A percentile compares a stretch with the other conserved stretches of the same genome.
Conservation (phyloP, 371 early-diverging fungal species). For the Mortierella polycephala region DNA sequence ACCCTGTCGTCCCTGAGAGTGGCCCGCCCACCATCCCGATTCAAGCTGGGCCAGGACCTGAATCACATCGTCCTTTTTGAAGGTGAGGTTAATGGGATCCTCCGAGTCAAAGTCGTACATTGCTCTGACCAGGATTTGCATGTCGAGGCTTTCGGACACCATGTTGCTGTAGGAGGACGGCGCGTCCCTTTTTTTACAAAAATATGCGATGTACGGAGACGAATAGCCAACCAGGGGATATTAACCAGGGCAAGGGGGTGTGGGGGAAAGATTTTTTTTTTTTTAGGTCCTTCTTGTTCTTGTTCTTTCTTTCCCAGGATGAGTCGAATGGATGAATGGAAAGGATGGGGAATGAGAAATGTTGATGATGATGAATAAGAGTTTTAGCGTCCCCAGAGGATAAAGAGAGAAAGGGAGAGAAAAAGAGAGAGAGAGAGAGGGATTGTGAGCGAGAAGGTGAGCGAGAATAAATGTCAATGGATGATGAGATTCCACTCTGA, state of each 20-base stretch:
- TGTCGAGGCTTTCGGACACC: constrained; percentile 26
- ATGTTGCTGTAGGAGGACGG: constrained; percentile 12
- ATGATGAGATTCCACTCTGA: too few relatives aligned
- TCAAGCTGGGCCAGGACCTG: constrained; percentile 84
- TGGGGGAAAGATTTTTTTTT: not conserved
- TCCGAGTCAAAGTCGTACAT: constrained; percentile 46
- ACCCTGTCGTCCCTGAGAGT: constrained; percentile 73
- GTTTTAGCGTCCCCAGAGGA: not conserved
- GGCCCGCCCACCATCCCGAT: constrained; percentile 95
- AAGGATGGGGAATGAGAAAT: not conserved
- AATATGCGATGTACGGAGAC: not conserved
- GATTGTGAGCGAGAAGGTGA: not conserved
- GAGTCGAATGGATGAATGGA: too few relatives aligned
- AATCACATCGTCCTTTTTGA: constrained; percentile 81
- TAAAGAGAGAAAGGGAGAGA: not conserved
- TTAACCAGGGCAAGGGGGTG: not conserved
- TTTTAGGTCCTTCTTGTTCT: not conserved
- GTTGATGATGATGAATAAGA: too few relatives aligned
- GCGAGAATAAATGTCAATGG: too few relatives aligned
- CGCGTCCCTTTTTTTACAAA: constrained; percentile 4
- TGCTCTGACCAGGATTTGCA: constrained; percentile 36
- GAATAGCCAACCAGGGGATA: too few relatives aligned
- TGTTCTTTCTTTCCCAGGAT: constrained; percentile 1
- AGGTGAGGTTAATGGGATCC: constrained; percentile 66
- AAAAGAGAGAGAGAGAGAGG: not conserved